Percentiles rank a stretch among this genome's conserved stretches.
Evolutionary conservation across 148 eudicot genomes (phyloP).

Genomic region (Rheum nobile): DNA sequence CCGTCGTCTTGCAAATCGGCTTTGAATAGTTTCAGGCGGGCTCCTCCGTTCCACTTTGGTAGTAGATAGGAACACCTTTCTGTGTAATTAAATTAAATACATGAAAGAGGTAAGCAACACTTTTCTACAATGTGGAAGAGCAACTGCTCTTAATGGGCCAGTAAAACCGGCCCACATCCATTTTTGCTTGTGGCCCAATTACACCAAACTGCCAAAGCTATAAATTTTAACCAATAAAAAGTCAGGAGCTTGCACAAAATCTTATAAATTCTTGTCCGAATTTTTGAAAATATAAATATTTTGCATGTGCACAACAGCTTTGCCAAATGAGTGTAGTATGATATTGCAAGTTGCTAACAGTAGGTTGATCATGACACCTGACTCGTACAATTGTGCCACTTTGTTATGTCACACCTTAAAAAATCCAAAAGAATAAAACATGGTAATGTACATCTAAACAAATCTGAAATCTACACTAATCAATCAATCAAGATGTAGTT

Average conservation of each 20-base stretch:
- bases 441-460: neutral
- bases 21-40: constrained; percentile 36
- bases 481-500: neutral
- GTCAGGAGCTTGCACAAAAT: neutral
- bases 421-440: neutral
- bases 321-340: neutral
- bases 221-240: neutral
- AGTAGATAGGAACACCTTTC: constrained; percentile 39
- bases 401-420: neutral
- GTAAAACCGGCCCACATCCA: neutral
- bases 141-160: neutral
- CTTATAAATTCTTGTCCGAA: no score
- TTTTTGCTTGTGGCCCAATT: neutral
- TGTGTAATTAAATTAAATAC: constrained; percentile 7
- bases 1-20: constrained; percentile 70
- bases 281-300: no score
- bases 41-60: constrained; percentile 36
- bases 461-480: neutral
- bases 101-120: neutral
- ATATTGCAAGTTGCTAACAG: neutral
- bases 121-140: neutral
- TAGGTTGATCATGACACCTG: neutral
- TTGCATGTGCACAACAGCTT: neutral
- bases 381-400: neutral
- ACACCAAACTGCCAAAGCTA: neutral